Evolutionary conservation across 352 stramenopile genomes (phyloP), one percentile per base, ranked within the genome.

Genomic region (Stramenopiles sp.): DNA sequence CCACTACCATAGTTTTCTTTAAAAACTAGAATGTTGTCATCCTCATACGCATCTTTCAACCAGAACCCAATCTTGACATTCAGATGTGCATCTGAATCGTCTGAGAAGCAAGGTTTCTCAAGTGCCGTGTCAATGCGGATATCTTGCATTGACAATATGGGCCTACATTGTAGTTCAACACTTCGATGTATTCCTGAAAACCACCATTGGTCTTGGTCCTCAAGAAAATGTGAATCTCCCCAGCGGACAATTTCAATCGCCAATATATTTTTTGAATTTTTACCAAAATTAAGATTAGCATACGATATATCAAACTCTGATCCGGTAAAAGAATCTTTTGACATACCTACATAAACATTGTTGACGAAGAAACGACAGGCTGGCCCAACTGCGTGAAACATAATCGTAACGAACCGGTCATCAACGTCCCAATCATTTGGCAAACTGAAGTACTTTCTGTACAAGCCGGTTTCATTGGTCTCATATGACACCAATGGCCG

Each of bases 131-230:
- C 14, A 14, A 55, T 14, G 14, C 39, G 39, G 14, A 14, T 14
- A 55, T 55, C 39, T 55, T 55, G 4, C 14, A 55, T 14, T 55
- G 39, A 55, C 14, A 55, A 55, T 55, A 14, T 55, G 4, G 82
- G 84, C 22, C 84, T 83, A 30, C 84, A 84, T 80, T 83, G 88
- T 25, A 88, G 84, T 78, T 86, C 84, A 30, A 86, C 83, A 67
- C 83, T 76, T 67, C 87, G 82, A 84, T 93, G 88, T n/a, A 95
- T 85, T 7, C 91, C 91, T 71, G 82, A 89, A 83, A 95, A 88
- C 85, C 90, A 93, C 88, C 91, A 94, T 83, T 92, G 89, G 87
- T 95, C 91, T 86, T 95, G 91, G 83, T 95, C 91, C 86, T 95
- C 91, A 0, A 95, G 67, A 81, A 93, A 95, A 1, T 85, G 89